Base-by-base conservation (phyloP, 192 early-diverging fungal species). In the Tieghemiomyces parasiticus region DNA sequence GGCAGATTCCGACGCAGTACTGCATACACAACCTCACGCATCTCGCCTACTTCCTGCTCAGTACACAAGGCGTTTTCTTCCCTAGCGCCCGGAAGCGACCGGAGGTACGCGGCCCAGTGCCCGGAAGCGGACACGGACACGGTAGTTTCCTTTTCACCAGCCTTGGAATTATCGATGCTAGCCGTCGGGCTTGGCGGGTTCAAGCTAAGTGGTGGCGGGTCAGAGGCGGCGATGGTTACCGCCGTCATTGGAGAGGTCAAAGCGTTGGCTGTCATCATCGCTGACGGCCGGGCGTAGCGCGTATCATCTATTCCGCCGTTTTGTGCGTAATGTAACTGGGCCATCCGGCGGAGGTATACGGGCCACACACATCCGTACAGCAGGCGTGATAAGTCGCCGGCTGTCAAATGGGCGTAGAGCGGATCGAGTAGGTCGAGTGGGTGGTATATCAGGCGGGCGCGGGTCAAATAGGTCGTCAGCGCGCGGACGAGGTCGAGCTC, bases 21-120 rank as follows among this genome's bases (percentile, higher is more conserved):
- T 14, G 45, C 45, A 46, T n/a, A 46, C 45, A 46, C 45, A 46
- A 46, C 1, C 45, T 46, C 45, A 46, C 45, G 45, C 45, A 46
- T 46, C 22, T 46, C 45, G 45, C 19, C 45, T n/a, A 46, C 45
- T 22, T 46, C 45, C 22, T 14, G 19, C 45, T 46, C 19, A 22
- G 16, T 22, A 14, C 16, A 10, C 45, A 46, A 12, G 10, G 16
- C 19, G 45, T 46, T 22, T 14, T 10, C n/a, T n/a, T n/a, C n/a
- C n/a, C n/a, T n/a, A n/a, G n/a, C 19, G 45, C 22, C 45, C 45
- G 22, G 19, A 2, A 46, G 45, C 2, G 45, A 3, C 22, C 19
- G 16, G 16, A 14, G 45, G 16, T n/a, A 12, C 19, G 45, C 22
- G 12, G 16, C 45, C 45, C 45, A 46, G 45, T 46, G 16, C 19